Conservation (phyloP, 345 rosid species). For the Pistacia integerrima region DNA sequence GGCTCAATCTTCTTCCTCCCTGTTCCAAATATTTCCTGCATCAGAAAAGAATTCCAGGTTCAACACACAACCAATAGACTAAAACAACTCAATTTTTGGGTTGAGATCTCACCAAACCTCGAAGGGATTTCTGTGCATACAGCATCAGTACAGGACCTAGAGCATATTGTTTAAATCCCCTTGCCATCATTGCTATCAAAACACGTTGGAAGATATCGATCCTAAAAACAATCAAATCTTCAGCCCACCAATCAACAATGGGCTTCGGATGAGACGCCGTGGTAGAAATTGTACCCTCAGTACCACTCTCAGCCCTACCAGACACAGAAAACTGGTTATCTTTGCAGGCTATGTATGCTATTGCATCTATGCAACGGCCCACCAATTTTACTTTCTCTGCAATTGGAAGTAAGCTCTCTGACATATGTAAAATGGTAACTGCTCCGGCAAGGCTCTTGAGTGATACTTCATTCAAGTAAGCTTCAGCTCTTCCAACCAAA, state of each 20-base stretch:
- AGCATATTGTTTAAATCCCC: conserved; percentile 82
- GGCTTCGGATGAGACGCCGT: conserved; percentile 39
- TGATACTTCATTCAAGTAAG: conserved; percentile 79
- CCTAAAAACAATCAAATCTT: conserved; percentile 75
- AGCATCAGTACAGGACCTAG: conserved; percentile 96
- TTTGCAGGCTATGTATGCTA: conserved; percentile 72
- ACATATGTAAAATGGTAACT: conserved; percentile 57
- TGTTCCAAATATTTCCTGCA: conserved; percentile 81
- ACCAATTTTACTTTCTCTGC: conserved; percentile 85
- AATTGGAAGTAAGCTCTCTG: conserved; percentile 55
- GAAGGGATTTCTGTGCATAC: conserved; percentile 86
- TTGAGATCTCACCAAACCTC: conserved; percentile 86
- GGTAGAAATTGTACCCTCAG: conserved; percentile 35
- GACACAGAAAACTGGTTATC: conserved; percentile 59
- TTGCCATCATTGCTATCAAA: conserved; percentile 74
- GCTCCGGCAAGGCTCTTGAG: conserved; percentile 71
- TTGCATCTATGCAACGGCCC: conserved; percentile 75
- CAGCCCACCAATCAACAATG: conserved; percentile 95
- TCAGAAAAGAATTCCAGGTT: conserved; percentile 8
- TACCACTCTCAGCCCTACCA: conserved; percentile 45
- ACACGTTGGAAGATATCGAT: conserved; percentile 85
- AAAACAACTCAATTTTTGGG: conserved; percentile 19
- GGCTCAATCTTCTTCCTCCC: conserved; percentile 81
- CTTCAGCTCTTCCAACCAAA: conserved; percentile 67
- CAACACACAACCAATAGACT: conserved; percentile 8